A percentile compares a stretch with the other conserved stretches of the same genome.
These are phyloP conservation scores for Pyrenophora tritici-repentis DNA, from an alignment of 2,329 filamentous ascomycete genomes.

Conservation along the genomic window DNA sequence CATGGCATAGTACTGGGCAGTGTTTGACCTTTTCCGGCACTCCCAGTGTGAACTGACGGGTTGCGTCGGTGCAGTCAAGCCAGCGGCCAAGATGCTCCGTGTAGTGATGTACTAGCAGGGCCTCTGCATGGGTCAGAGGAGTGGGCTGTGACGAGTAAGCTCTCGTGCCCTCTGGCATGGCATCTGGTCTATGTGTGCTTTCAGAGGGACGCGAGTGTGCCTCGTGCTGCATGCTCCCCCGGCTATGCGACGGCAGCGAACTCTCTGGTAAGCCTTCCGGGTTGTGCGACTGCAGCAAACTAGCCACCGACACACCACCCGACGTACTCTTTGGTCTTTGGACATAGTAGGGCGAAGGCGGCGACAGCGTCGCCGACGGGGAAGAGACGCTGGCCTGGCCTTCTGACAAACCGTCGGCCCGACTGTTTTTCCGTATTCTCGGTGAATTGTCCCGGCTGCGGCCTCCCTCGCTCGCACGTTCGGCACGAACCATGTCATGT, in stretches of 20 bases:
- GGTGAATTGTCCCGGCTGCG: conserved; percentile 25
- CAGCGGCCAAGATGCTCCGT: conserved; percentile 38
- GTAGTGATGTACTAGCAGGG: conserved; percentile 37
- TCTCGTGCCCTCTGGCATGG: conserved; percentile 1
- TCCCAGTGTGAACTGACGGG: conserved; percentile 37
- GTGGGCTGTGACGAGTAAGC: conserved; percentile 12
- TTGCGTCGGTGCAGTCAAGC: conserved; percentile 40
- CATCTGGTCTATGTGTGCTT: not conserved
- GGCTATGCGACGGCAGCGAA: conserved; percentile 2
- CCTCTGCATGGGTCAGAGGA: conserved; percentile 29
- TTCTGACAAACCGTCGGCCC: conserved; percentile 15
- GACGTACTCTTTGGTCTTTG: conserved; percentile 3
- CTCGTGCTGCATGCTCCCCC: conserved; percentile 1
- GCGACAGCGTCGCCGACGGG: conserved; percentile 19
- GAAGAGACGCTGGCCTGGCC: conserved; percentile 16
- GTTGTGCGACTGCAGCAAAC: conserved; percentile 13
- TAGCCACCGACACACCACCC: conserved; percentile 18
- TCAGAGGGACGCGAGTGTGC: not conserved
- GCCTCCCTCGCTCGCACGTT: conserved; percentile 11
- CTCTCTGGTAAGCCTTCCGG: conserved; percentile 5
- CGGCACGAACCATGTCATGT: not conserved
- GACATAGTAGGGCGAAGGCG: conserved; percentile 16
- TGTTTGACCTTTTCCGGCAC: conserved; percentile 35
- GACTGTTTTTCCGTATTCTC: conserved; percentile 18
- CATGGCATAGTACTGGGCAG: conserved; percentile 36